Base-by-base conservation (phyloP, 371 early-diverging fungal species). In the Rhizopus arrhizus region DNA sequence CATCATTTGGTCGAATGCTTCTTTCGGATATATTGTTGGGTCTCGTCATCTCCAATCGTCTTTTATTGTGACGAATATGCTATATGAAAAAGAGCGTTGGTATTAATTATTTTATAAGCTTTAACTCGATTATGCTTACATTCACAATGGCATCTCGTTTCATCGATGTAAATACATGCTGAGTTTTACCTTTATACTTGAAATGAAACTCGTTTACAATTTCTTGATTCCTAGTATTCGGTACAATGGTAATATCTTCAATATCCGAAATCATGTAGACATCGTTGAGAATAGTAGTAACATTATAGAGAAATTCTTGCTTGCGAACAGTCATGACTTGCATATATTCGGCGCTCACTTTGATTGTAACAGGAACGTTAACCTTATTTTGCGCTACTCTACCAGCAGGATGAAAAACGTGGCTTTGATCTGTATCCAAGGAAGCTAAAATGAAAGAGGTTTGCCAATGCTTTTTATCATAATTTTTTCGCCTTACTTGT, bases 191-290 rank as follows among this genome's bases (percentile, higher is more conserved):
- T 28, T 87, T 86, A 61, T 86, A 89, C 60, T 90, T 89, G 53
- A 96, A 88, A 34, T 85, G 72, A 48, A 96, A 90, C 58, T 92
- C 91, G 51, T 85, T 85, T 29, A 87, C 82, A 53, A 87, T 88
- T 16, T 83, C 83, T 15, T 82, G 75, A 34, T 72, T 80, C 50
- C 80, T 58, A 46, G 69, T 52, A 42, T 72, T 69, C 22, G 59
- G 63, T 4, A 82, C 70, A 12, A 84, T 71, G 34, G 81, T 73
- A 32, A 93, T 81, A 59, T 95, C 95, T 15, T 91, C 87, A 43
- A 96, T 86, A 52, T 93, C 95, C 10, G 92, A 84, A 31, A 95
- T 88, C 58, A 91, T 89, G 64, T 83, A 93, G 10, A 94, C 90
- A 64, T 97, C 96, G 62, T 94, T 94, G 55, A 92, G 82, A 59